A percentile compares a stretch with the other conserved stretches of the same genome.
These are phyloP conservation scores for Zymoseptoria tritici DNA, from an alignment of 2,329 filamentous ascomycete genomes.

Conservation along the genomic window DNA sequence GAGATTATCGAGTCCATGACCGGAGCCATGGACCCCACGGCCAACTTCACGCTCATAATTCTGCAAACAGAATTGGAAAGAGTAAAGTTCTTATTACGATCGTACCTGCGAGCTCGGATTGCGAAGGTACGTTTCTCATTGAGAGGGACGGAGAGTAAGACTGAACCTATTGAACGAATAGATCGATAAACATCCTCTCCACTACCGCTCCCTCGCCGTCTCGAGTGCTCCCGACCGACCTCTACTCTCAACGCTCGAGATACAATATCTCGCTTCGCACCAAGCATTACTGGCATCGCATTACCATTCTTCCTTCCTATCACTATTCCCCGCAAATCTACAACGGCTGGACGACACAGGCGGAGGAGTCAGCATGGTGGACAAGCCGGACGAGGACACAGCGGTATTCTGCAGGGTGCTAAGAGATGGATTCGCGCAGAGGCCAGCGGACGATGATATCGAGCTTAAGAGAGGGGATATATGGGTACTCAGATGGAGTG, in stretches of 20 bases:
- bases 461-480: conserved; percentile 46
- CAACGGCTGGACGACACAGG: conserved; percentile 85
- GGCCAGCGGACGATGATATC: conserved; percentile 39
- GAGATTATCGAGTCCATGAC: conserved; percentile 52
- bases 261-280: conserved; percentile 75
- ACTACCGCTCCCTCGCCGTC: conserved; percentile 53
- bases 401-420: conserved; percentile 79
- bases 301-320: conserved; percentile 78
- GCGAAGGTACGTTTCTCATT: conserved; percentile 57
- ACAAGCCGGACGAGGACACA: conserved; percentile 70
- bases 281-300: conserved; percentile 77
- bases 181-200: conserved; percentile 70
- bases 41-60: conserved; percentile 88
- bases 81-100: conserved; percentile 83
- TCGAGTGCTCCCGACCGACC: conserved; percentile 29
- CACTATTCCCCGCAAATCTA: conserved; percentile 68
- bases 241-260: conserved; percentile 64
- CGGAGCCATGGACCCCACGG: conserved; percentile 77
- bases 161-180: conserved; percentile 26
- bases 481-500: conserved; percentile 53
- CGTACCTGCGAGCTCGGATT: conserved; percentile 74
- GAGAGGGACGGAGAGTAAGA: conserved; percentile 17
- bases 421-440: conserved; percentile 55
- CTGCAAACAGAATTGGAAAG: conserved; percentile 94
- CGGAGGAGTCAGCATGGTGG: conserved; percentile 87